Base-by-base conservation (phyloP, 164 flowering plant genomes). In the Protea cynaroides region DNA sequence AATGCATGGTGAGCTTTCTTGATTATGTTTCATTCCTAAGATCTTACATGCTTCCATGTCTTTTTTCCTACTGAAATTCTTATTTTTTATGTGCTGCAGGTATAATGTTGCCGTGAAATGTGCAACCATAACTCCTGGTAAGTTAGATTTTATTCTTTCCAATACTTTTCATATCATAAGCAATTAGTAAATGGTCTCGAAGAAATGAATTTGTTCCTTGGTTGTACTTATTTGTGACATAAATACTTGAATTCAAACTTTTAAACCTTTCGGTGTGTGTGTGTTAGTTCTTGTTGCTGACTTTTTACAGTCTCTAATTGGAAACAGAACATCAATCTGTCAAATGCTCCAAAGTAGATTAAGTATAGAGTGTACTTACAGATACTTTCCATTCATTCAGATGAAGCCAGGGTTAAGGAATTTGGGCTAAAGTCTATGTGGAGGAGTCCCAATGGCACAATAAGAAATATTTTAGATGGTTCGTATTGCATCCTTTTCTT, bases 71-170 rank as follows among this genome's bases (percentile, higher is more conserved):
- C 46, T 40, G 46, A 9, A 40, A 8, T 56, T 22, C 63, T 61
- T 46, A 61, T 18, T 44, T 7, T 64, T 23, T 60, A 8, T 21
- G 22, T 70, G 63, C 21, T 78, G 62, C 84, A 93, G 98, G 89
- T 89, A 90, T 70, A 93, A 93, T 79, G 97, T 90, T 78, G 97
- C 97, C 58, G 82, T 93, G 23, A 93, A 93, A 74, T 93, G 98
- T 83, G 98, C 97, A 51, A 93, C 98, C 29, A 90, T 93, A 62
- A 93, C 98, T 66, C 98, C 97, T 58, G 98, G 97, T 93, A 57
- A 62, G 90, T 73, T 4, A 7, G 21, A 52, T 19, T 7, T 52
- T 52, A n/a, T 19, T 11, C 23, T 21, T 52, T 52, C 46, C 14
- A 40, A 8, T 40, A 40, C 46, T 40, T 40, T 1, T 12, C 14